Conservation (phyloP, 192 early-diverging fungal species). For the Entrophospora sp. region DNA sequence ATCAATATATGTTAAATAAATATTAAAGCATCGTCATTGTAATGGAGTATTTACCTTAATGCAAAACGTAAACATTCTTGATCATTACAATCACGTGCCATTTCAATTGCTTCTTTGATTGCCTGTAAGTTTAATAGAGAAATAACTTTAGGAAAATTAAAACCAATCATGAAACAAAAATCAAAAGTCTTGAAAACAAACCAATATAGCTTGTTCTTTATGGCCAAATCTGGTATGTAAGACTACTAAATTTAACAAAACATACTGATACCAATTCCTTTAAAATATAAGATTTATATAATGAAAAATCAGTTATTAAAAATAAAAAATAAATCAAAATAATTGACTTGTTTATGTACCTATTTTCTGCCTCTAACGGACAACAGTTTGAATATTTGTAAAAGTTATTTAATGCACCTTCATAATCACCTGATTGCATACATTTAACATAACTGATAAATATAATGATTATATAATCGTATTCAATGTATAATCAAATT, state of each 20-base stretch:
- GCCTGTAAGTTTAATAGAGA: slow-evolving; percentile 19
- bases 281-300: neutral
- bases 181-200: neutral
- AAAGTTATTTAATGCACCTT: slow-evolving; percentile 13
- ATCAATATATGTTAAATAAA: neutral
- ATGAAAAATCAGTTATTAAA: too few species aligned
- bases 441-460: slow-evolving; percentile 14
- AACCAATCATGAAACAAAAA: neutral
- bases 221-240: slow-evolving; percentile 36
- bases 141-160: neutral
- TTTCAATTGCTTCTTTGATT: slow-evolving; percentile 31
- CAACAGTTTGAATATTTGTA: slow-evolving; percentile 23
- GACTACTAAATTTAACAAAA: slow-evolving; percentile 33
- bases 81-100: slow-evolving; percentile 34
- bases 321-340: neutral
- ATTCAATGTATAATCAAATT: neutral
- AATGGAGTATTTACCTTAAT: slow-evolving; percentile 24
- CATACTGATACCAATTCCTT: slow-evolving; percentile 33
- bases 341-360: neutral
- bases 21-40: neutral
- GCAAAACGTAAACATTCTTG: slow-evolving; percentile 37
- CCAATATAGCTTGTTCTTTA: slow-evolving; percentile 30
- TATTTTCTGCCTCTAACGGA: slow-evolving; percentile 6
- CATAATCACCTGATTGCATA: slow-evolving; percentile 18
- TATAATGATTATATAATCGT: neutral